Conservation (phyloP, 768 basidiomycete genomes). For the Coprinopsis strossmayeri region DNA sequence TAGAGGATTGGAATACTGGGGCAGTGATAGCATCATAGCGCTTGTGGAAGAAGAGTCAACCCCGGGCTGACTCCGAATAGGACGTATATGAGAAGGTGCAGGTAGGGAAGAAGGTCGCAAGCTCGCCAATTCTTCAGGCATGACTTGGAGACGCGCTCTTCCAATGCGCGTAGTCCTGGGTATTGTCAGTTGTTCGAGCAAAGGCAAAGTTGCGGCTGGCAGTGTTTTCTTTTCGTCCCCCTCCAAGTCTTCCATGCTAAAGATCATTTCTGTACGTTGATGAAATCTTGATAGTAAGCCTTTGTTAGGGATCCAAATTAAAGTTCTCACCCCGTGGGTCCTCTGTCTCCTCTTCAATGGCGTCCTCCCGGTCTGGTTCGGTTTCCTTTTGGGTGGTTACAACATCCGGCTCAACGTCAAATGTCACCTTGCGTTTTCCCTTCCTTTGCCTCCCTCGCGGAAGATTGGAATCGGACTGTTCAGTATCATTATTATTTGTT, state of each 20-base stretch:
- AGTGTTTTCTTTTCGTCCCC: constrained; percentile 31
- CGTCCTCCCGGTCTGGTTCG: constrained; percentile 24
- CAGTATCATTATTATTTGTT: no score
- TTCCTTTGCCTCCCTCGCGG: constrained; percentile 31
- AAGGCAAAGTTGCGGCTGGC: constrained; percentile 28
- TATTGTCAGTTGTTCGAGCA: constrained; percentile 34
- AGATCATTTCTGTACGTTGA: constrained; percentile 62
- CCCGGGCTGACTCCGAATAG: constrained; percentile 31
- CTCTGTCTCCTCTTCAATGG: constrained; percentile 20
- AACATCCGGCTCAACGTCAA: constrained; percentile 57
- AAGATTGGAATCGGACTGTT: constrained; percentile 13
- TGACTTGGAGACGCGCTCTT: constrained; percentile 24
- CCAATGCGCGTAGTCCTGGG: constrained; percentile 25
- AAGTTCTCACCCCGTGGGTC: constrained; percentile 43
- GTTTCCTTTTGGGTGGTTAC: constrained; percentile 37
- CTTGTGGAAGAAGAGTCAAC: constrained; percentile 31
- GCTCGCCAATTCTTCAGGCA: constrained; percentile 52
- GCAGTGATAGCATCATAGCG: constrained; percentile 24
- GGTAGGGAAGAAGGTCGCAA: constrained; percentile 70
- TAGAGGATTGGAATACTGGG: constrained; percentile 15
- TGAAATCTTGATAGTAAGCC: no score
- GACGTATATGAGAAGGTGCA: constrained; percentile 50
- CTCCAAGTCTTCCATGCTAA: constrained; percentile 64
- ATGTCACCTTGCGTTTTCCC: constrained; percentile 66
- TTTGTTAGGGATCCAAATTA: no score